Conservation (phyloP, 2,329 filamentous ascomycete genomes). For the Capronia americana region DNA sequence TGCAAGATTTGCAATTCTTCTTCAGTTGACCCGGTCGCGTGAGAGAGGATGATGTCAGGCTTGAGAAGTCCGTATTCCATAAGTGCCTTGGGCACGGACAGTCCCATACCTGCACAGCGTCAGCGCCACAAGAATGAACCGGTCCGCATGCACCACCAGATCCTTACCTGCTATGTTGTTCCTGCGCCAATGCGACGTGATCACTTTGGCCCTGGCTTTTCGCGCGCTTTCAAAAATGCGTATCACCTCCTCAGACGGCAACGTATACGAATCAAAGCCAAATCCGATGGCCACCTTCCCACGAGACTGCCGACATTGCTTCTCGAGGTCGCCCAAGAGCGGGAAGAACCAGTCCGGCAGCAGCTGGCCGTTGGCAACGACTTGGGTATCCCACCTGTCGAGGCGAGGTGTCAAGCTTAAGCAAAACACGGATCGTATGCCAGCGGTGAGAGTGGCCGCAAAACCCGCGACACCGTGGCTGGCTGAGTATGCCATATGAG, state of each 20-base stretch:
- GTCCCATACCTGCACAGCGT: slow-evolving; percentile 7
- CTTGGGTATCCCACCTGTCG: slow-evolving; percentile 15
- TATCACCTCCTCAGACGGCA: slow-evolving; percentile 11
- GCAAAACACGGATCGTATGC: slow-evolving; percentile 5
- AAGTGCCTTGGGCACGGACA: slow-evolving; percentile 15
- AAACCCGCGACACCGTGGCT: slow-evolving; percentile 10
- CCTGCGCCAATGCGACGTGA: slow-evolving; percentile 17
- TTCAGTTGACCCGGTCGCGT: slow-evolving; percentile 10
- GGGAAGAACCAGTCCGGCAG: slow-evolving; percentile 15
- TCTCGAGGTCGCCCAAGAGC: slow-evolving; percentile 5
- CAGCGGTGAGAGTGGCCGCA: slow-evolving; percentile 6
- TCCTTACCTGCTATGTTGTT: slow-evolving; percentile 18
- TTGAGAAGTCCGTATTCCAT: slow-evolving; percentile 7
- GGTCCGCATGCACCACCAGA: background rate
- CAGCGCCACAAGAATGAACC: background rate
- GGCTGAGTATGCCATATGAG: slow-evolving; percentile 15
- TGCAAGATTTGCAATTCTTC: slow-evolving; percentile 12
- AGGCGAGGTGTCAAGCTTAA: slow-evolving; percentile 16
- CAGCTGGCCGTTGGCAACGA: slow-evolving; percentile 3
- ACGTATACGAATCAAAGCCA: slow-evolving; percentile 14
- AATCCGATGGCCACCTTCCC: slow-evolving; percentile 10
- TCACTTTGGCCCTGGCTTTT: slow-evolving; percentile 3
- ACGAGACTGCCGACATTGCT: background rate
- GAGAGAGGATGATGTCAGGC: slow-evolving; percentile 16
- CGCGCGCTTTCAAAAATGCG: slow-evolving; percentile 17